Conservation (phyloP, 805 yeast genomes). For the Sugiyamaella valdiviana region DNA sequence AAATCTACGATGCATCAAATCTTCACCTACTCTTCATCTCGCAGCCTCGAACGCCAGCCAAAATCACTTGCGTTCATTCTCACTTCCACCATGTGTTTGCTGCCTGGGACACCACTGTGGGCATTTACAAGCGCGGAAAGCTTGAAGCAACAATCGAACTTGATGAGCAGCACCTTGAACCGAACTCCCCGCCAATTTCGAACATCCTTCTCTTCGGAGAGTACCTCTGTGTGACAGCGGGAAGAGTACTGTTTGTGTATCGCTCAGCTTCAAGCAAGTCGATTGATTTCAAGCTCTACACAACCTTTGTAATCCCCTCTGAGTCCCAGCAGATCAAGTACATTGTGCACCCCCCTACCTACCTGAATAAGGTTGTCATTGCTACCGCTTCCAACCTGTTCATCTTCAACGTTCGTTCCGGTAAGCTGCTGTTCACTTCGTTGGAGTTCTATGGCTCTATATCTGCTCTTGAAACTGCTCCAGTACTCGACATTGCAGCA, state of each 20-base stretch:
- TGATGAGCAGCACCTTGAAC: slow-evolving; percentile 23
- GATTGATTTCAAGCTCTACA: slow-evolving; percentile 56
- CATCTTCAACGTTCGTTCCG: slow-evolving; percentile 70
- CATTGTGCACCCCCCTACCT: slow-evolving; percentile 80
- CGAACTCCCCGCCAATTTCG: slow-evolving; percentile 36
- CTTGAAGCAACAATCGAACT: slow-evolving; percentile 40
- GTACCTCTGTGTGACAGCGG: slow-evolving; percentile 54
- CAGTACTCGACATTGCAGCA: slow-evolving; percentile 79
- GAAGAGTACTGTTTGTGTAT: slow-evolving; percentile 47
- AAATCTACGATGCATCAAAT: slow-evolving; percentile 83
- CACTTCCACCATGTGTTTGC: slow-evolving; percentile 82
- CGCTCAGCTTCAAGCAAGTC: slow-evolving; percentile 39
- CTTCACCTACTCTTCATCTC: slow-evolving; percentile 82
- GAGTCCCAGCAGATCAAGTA: slow-evolving; percentile 65
- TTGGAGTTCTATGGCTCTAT: slow-evolving; percentile 41
- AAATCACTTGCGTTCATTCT: slow-evolving; percentile 66
- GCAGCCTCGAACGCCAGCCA: slow-evolving; percentile 62
- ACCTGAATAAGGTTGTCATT: slow-evolving; percentile 78
- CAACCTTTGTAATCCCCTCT: slow-evolving; percentile 48
- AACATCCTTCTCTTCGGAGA: slow-evolving; percentile 70
- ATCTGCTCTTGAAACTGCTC: slow-evolving; percentile 72
- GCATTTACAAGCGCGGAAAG: slow-evolving; percentile 77
- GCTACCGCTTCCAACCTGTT: slow-evolving; percentile 62
- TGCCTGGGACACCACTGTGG: slow-evolving; percentile 62
- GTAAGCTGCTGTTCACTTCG: slow-evolving; percentile 53